phyloP scores from a whole-genome alignment of 768 basidiomycete species.

The Zangia roseola region DNA sequence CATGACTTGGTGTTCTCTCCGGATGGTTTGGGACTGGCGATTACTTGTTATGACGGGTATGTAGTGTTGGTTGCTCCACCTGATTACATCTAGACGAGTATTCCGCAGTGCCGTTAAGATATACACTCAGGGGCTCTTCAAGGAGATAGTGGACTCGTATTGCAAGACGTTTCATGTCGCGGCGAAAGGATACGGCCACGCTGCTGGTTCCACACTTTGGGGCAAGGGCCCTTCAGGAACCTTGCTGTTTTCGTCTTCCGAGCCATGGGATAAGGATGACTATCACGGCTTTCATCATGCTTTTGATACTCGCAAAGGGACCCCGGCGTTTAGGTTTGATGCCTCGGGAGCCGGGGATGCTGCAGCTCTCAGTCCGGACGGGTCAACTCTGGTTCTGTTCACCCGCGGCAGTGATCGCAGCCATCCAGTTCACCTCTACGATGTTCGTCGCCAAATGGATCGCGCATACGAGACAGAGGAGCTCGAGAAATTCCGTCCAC shows the following conservation, averaged over 20 bases:
- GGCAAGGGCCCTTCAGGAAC: conserved; percentile 40
- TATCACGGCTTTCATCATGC: conserved; percentile 48
- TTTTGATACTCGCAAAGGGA: conserved; percentile 40
- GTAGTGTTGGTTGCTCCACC: conserved; percentile 1
- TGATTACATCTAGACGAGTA: background rate
- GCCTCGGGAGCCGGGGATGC: conserved; percentile 54
- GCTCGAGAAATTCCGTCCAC: conserved; percentile 36
- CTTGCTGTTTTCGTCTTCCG: conserved; percentile 56
- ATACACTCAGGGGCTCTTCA: conserved; percentile 24
- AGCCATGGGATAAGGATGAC: conserved; percentile 31
- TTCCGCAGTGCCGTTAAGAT: conserved; percentile 22
- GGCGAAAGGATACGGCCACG: conserved; percentile 21
- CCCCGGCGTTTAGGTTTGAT: conserved; percentile 36
- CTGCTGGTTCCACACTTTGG: conserved; percentile 53
- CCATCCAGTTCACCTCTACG: conserved; percentile 51
- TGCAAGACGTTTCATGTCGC: conserved; percentile 15
- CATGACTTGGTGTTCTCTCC: conserved; percentile 48
- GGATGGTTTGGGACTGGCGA: conserved; percentile 38
- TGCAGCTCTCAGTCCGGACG: conserved; percentile 44
- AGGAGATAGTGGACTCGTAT: conserved; percentile 14
- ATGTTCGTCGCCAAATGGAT: conserved; percentile 38
- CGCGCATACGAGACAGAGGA: conserved; percentile 29
- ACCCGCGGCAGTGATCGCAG: conserved; percentile 23
- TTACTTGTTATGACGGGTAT: conserved; percentile 31
- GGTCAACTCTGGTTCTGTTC: conserved; percentile 35